Evolutionary conservation across 2,329 filamentous ascomycete genomes (phyloP).

Genomic region (Tolypocladium sp.): DNA sequence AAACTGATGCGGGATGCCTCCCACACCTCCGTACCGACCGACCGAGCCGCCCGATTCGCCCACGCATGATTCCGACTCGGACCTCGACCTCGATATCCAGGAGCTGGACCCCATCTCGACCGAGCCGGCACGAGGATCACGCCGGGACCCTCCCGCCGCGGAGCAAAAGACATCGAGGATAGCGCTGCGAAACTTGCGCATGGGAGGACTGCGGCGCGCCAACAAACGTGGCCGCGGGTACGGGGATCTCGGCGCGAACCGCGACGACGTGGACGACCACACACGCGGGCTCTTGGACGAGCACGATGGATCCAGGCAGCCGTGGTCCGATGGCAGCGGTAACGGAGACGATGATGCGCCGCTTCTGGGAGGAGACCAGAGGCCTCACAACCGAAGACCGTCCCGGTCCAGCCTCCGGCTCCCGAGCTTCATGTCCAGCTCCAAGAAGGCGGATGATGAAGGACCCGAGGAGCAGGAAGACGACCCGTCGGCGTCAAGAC

Average conservation of each 20-base stretch:
- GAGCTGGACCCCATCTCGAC: conserved; percentile 63
- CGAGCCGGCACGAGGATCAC: conserved; percentile 20
- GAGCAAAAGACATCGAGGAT: conserved; percentile 49
- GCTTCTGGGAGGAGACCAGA: conserved; percentile 44
- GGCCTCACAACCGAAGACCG: conserved; percentile 16
- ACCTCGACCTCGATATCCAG: conserved; percentile 65
- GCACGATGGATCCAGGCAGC: conserved; percentile 41
- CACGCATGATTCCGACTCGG: conserved; percentile 62
- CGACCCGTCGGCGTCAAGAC: conserved; percentile 62
- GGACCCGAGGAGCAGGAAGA: conserved; percentile 43
- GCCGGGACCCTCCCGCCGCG: conserved; percentile 15
- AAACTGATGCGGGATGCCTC: conserved; percentile 43
- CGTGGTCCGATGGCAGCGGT: conserved; percentile 51
- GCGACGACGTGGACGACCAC: conserved; percentile 55
- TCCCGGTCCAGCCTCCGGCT: conserved; percentile 48
- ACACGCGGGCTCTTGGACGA: conserved; percentile 58
- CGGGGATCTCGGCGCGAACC: conserved; percentile 49
- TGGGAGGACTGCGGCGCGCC: conserved; percentile 51
- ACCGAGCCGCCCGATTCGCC: conserved; percentile 57
- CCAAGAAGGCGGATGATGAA: conserved; percentile 22
- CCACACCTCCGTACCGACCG: conserved; percentile 39
- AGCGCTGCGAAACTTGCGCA: conserved; percentile 62
- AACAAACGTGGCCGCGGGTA: conserved; percentile 47
- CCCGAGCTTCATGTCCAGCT: conserved; percentile 55
- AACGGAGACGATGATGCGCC: conserved; percentile 62